Percentiles rank a stretch among this genome's conserved stretches.
phyloP scores from a whole-genome alignment of 345 rosid species.

The Gossypium thurberi region DNA sequence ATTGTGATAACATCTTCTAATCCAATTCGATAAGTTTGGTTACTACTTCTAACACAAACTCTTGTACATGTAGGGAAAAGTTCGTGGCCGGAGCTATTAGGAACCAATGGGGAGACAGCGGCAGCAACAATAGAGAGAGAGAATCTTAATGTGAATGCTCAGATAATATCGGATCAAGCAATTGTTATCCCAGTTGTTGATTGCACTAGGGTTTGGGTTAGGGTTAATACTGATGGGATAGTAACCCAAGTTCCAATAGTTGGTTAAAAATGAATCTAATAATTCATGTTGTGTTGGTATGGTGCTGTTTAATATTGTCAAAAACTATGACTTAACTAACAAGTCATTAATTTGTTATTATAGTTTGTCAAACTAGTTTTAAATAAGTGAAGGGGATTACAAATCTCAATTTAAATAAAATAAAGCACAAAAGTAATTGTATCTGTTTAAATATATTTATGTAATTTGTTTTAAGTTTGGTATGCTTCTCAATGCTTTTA shows the following conservation, averaged over 20 bases:
- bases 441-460: background rate
- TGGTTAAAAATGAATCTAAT: conserved; percentile 1
- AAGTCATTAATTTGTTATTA: background rate
- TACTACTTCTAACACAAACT: background rate
- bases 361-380: too few species aligned
- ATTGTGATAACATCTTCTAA: too few species aligned
- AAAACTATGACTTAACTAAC: background rate
- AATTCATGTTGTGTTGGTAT: background rate
- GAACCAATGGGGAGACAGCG: conserved; percentile 3
- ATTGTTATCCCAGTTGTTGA: background rate
- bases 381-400: too few species aligned
- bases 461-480: too few species aligned
- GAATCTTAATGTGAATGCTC: conserved; percentile 7
- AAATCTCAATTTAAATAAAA: too few species aligned
- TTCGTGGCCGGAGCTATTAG: conserved; percentile 22
- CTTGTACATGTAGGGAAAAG: conserved; percentile 9
- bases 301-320: background rate
- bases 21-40: too few species aligned
- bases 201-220: conserved; percentile 16
- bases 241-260: background rate
- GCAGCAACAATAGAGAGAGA: conserved; percentile 16
- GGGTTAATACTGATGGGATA: conserved; percentile 2
- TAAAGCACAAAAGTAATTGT: too few species aligned
- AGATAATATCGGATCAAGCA: conserved; percentile 1
- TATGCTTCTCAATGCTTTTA: too few species aligned